Evolutionary conservation across 352 stramenopile species (phyloP).

Genomic region (Phytophthora macrochlamydospora): DNA sequence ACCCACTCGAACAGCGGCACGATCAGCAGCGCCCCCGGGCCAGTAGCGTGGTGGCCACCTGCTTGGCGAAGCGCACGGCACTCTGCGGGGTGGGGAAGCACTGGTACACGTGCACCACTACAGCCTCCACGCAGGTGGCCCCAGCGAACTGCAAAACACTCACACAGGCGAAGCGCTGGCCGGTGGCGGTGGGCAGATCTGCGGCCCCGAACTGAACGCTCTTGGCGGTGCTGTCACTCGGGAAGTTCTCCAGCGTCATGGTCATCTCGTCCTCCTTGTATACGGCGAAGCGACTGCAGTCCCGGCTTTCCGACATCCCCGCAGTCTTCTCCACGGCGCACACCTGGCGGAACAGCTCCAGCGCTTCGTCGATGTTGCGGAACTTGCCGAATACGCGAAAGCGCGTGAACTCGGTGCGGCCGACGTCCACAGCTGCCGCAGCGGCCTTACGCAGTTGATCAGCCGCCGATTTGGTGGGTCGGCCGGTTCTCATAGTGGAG

Average conservation of each 20-base stretch:
- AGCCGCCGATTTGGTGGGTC: constrained; percentile 26
- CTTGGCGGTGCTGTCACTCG: constrained; percentile 13
- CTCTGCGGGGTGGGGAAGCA: constrained; percentile 83
- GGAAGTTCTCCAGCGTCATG: constrained; percentile 76
- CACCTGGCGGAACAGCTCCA: constrained; percentile 73
- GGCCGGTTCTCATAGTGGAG: constrained; percentile 18
- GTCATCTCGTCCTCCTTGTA: constrained; percentile 89
- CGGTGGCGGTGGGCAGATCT: constrained; percentile 57
- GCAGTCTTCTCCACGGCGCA: constrained; percentile 57
- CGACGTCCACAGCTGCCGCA: constrained; percentile 4
- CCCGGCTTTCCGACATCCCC: constrained; percentile 19
- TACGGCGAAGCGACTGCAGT: constrained; percentile 66
- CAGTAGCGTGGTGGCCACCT: constrained; percentile 54
- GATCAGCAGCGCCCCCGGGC: constrained; percentile 53
- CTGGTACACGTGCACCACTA: constrained; percentile 79
- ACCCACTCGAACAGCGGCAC: constrained; percentile 87
- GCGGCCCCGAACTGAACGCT: constrained; percentile 46
- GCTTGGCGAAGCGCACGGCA: constrained; percentile 70
- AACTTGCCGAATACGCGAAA: constrained; percentile 85
- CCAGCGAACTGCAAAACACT: constrained; percentile 44
- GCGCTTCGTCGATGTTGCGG: constrained; percentile 54
- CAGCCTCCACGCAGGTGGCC: constrained; percentile 46
- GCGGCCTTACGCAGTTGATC: constrained; percentile 31
- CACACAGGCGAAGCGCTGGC: constrained; percentile 79
- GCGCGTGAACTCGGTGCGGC: constrained; percentile 33